Conservation (phyloP, 169 alveolate species). For the Plasmodium blacklocki region DNA sequence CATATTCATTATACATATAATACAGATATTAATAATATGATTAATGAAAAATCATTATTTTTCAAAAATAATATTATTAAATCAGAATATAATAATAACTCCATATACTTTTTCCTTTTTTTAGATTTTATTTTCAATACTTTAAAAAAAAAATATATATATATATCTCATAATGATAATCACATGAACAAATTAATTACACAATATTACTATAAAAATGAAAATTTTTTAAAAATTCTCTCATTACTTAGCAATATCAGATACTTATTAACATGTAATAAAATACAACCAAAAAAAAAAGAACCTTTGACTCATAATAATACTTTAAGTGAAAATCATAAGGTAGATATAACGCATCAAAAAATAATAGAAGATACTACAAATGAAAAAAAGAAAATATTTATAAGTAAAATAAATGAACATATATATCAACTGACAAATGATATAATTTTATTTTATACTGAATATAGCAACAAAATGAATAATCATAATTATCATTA, state of each 20-base stretch:
- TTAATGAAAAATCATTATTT: slow-evolving; percentile 19
- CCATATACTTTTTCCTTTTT: slow-evolving; percentile 28
- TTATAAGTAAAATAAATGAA: slow-evolving; percentile 42
- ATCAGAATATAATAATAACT: neutral
- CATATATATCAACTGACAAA: slow-evolving; percentile 21
- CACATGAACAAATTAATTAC: neutral
- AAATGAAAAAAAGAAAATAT: neutral
- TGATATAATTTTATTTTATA: slow-evolving; percentile 29
- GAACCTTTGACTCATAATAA: too few relatives aligned
- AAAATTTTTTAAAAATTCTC: slow-evolving; percentile 47
- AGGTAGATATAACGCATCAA: too few relatives aligned
- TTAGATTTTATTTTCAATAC: slow-evolving; percentile 31
- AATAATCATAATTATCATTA: neutral
- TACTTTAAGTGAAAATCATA: too few relatives aligned
- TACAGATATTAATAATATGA: slow-evolving; percentile 12
- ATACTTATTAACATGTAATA: slow-evolving; percentile 38
- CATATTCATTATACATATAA: slow-evolving; percentile 1
- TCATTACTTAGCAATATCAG: slow-evolving; percentile 39
- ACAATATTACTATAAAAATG: neutral
- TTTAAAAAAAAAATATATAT: slow-evolving; percentile 17
- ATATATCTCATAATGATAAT: too few relatives aligned
- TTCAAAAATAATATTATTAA: neutral
- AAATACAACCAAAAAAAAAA: neutral
- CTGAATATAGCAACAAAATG: slow-evolving; percentile 7
- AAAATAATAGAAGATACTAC: too few relatives aligned